Percentiles rank a stretch among this genome's conserved stretches.
Conservation (phyloP, 169 alveolate species). For the Plasmodium chabaudi region DNA sequence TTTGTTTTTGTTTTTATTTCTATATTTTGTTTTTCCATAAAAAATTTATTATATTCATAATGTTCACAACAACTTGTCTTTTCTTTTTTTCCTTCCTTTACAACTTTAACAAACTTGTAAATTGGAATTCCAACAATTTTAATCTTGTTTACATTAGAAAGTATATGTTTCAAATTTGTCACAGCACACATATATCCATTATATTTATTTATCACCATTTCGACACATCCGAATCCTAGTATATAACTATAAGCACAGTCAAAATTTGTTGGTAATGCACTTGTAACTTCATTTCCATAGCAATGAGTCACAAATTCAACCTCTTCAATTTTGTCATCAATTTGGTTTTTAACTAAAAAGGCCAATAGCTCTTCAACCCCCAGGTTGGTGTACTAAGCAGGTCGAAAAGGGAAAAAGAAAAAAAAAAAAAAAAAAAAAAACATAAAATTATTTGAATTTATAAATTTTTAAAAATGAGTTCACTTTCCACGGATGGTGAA, state of each 20-base stretch:
- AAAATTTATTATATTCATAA: not conserved
- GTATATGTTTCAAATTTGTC: constrained; percentile 84
- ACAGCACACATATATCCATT: constrained; percentile 93
- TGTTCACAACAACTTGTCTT: not conserved
- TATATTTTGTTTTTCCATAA: not conserved
- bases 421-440: not conserved
- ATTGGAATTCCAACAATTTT: constrained; percentile 36
- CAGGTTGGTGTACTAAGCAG: constrained; percentile 16
- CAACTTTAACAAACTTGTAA: constrained; percentile 1
- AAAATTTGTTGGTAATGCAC: constrained; percentile 95
- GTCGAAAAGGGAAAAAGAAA: not conserved
- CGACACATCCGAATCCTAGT: constrained; percentile 93
- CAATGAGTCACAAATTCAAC: constrained; percentile 11
- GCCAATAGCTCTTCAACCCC: constrained; percentile 27
- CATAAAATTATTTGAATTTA: too few species aligned
- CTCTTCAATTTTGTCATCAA: not conserved
- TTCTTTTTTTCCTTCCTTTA: not conserved
- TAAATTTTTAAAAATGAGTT: not conserved
- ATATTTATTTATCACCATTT: constrained; percentile 86
- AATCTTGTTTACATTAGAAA: constrained; percentile 12
- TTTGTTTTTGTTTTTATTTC: constrained; percentile 2
- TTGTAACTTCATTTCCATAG: constrained; percentile 92
- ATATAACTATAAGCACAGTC: constrained; percentile 96
- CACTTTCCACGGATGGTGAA: not conserved
- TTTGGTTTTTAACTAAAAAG: constrained; percentile 21